Conservation (phyloP, 1,284 basidiomycete species). For the Austroboletus niveus region DNA sequence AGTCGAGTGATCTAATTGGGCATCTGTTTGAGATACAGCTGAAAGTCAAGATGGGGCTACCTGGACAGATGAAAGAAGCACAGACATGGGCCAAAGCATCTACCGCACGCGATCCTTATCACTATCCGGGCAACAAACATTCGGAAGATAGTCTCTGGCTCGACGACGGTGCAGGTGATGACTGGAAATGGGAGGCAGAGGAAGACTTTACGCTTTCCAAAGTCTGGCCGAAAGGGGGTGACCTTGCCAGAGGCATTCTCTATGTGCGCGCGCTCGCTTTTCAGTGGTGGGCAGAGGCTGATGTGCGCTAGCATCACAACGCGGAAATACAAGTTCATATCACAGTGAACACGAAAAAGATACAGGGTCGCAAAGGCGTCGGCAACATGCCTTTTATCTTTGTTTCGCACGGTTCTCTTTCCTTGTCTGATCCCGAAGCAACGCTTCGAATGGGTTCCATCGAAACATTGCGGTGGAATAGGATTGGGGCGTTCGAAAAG, state of each 20-base stretch:
- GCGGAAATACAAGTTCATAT: conserved; percentile 56
- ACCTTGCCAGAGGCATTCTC: conserved; percentile 49
- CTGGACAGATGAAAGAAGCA: conserved; percentile 54
- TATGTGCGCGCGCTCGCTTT: conserved; percentile 47
- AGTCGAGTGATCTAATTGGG: conserved; percentile 19
- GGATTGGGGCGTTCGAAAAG: conserved; percentile 25
- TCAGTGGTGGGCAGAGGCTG: neutral
- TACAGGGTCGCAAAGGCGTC: conserved; percentile 50
- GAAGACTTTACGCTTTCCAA: conserved; percentile 58
- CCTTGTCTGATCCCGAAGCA: conserved; percentile 20
- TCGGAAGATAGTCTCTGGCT: conserved; percentile 26
- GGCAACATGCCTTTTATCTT: conserved; percentile 63
- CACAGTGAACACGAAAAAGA: conserved; percentile 48
- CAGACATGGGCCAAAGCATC: conserved; percentile 53
- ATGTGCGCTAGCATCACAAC: conserved; percentile 47
- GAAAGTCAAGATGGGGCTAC: conserved; percentile 41
- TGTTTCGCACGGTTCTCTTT: conserved; percentile 44
- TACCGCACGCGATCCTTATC: conserved; percentile 53
- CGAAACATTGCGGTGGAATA: conserved; percentile 29
- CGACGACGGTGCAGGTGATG: conserved; percentile 22
- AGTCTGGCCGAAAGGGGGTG: conserved; percentile 53
- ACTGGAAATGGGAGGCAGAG: conserved; percentile 63
- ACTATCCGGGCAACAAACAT: conserved; percentile 35
- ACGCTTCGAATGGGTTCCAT: conserved; percentile 24
- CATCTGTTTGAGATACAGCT: conserved; percentile 63